These are phyloP conservation scores for Vaccinium myrtillus DNA, from an alignment of 148 eudicot genomes.

Conservation along the genomic window DNA sequence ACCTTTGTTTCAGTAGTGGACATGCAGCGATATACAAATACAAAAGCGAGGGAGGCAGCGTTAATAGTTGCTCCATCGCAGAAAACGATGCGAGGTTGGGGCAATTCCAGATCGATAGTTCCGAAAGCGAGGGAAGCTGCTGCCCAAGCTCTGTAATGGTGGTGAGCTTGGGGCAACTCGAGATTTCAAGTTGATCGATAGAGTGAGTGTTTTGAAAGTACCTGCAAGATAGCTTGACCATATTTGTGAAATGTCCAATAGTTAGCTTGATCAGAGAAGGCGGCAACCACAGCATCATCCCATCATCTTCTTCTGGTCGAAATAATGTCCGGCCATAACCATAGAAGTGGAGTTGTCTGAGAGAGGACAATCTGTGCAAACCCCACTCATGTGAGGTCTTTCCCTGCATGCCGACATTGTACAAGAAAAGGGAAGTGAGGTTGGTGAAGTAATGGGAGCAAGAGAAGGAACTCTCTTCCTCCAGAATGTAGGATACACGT, in stretches of 20 bases:
- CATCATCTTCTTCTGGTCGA: neutral
- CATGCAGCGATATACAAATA: neutral
- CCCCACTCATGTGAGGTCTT: neutral
- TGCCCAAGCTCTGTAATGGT: neutral
- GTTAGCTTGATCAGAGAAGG: neutral
- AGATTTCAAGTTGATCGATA: neutral
- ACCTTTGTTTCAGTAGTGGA: neutral
- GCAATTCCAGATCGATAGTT: accelerated
- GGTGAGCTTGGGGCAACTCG: neutral
- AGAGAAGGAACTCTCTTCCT: neutral
- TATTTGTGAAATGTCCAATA: neutral
- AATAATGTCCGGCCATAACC: neutral
- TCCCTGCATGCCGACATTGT: neutral
- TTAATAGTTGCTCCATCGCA: too few species aligned
- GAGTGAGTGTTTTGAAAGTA: neutral
- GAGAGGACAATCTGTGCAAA: neutral
- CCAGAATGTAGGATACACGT: neutral
- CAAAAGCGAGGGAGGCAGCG: neutral
- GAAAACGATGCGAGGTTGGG: neutral
- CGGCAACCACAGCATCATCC: neutral
- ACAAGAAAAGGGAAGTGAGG: neutral
- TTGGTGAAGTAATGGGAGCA: neutral
- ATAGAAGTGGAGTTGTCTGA: neutral
- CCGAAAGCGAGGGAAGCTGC: neutral
- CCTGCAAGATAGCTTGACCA: neutral